Evolutionary conservation across 2,329 filamentous ascomycete genomes (phyloP), one percentile per base, ranked within the genome.

Genomic region (Cercospora beticola): DNA sequence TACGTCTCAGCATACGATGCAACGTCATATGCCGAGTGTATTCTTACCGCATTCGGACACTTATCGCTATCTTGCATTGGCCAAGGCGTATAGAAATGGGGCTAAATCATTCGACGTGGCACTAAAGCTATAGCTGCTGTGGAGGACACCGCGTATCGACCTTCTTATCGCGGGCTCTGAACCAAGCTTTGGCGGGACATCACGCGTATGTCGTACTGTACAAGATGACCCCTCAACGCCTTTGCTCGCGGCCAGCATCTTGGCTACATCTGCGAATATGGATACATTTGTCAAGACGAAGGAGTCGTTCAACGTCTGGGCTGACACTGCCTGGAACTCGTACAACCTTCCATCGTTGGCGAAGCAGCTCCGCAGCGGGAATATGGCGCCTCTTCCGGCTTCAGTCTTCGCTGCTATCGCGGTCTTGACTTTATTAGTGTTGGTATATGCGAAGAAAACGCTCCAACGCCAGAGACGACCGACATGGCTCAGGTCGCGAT

Each of bases 401-500:
- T 36, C 43, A 43, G n/a, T 54, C 49, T 62, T 62, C 54, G 6
- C 26, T 36, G 23, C 52, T n/a, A 1, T 62, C 36, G 31, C 21
- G 12, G 26, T 40, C 1, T 10, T 67, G 21, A 46, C 57, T 9
- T 12, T 63, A 28, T 28, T 62, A 12, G 23, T 52, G 12, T 49
- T 43, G 56, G 23, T 49, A 7, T 61, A 33, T 23, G 46, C 31
- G 46, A 43, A 56, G 28, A 46, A 26, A 23, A 16, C 18, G 14
- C 46, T 12, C 14, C 18, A 10, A 52, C 56, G 8, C 28, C 31
- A 30, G 60, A 36, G 58, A 64, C 40, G 43, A 10, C 28, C 66
- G 14, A 64, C 64, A 56, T 70, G 68, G 67, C 54, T 66, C 23
- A 63, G 64, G 21, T 23, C 33, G 52, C 68, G 68, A 14, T 73